Evolutionary conservation across 1,284 basidiomycete species (phyloP), one percentile per base, ranked within the genome.

Genomic region (Ustilago shanxiensis): DNA sequence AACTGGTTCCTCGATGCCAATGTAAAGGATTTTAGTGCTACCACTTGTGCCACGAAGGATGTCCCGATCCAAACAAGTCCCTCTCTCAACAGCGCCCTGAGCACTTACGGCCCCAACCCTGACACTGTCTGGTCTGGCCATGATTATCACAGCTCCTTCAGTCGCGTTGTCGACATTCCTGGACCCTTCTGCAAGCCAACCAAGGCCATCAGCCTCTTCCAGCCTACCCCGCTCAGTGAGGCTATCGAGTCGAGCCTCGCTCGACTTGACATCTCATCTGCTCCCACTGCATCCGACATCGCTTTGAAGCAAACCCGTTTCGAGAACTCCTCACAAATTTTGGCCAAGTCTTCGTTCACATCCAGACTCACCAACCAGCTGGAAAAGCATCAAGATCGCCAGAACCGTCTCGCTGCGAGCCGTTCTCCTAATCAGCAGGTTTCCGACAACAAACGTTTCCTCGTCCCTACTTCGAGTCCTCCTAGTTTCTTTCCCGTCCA

Each of bases 281-380:
- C 41, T 20, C 41, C 41, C 18, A n/a, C 9, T 20, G 9, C 8
- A 44, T 44, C 18, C 41, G 41, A 44, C 18, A n/a, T 44, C 6
- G 41, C 41, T n/a, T 44, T 44, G 7, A 20, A 44, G n/a, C n/a
- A 20, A 10, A 44, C 18, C 22, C 26, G 13, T 11, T 6, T 28
- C 47, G 24, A 49, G 3, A 14, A 28, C 24, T 26, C 47, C 11
- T 26, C 47, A 26, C 22, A 26, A 3, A 7, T 49, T 6, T 24
- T 49, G 26, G 47, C 47, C 13, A 28, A 28, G 13, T 24, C 47
- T 28, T 49, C 47, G 22, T 13, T 6, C 24, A 28, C 49, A 5
- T 64, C 61, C 11, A 41, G 35, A 11, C 61, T 64, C 14, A 33
- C 50, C 13, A 39, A 18, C 8, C 61, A 57, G 37, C 22, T 56